Conservation (phyloP, 1,139 yeast genomes). For the Sugiyamaella novakii region DNA sequence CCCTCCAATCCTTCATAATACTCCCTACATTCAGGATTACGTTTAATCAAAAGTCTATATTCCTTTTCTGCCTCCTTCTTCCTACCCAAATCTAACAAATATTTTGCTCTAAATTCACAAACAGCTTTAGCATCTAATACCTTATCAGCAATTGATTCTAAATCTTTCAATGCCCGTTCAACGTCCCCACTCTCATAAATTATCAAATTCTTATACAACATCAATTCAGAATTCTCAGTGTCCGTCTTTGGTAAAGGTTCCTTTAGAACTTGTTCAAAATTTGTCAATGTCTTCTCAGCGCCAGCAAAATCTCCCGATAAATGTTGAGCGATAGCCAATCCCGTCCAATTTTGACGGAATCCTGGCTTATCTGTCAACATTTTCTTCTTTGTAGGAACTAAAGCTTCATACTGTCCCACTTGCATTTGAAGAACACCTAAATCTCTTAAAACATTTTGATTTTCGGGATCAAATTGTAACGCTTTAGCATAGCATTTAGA, state of each 20-base stretch:
- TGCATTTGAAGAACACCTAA: constrained; percentile 80
- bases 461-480: constrained; percentile 74
- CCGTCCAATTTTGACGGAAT: constrained; percentile 90
- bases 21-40: constrained; percentile 78
- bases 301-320: constrained; percentile 64
- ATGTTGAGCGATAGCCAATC: constrained; percentile 83
- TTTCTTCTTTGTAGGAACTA: constrained; percentile 64
- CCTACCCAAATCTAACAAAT: constrained; percentile 50
- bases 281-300: constrained; percentile 70
- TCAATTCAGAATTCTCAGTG: constrained; percentile 79
- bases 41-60: constrained; percentile 70
- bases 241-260: constrained; percentile 43
- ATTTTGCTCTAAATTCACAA: constrained; percentile 68
- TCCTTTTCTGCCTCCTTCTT: constrained; percentile 64
- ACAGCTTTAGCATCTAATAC: constrained; percentile 67
- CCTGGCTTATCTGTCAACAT: constrained; percentile 80
- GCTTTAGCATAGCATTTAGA: constrained; percentile 81
- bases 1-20: constrained; percentile 71
- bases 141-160: constrained; percentile 53
- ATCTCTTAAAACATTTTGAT: constrained; percentile 79
- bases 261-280: constrained; percentile 72
- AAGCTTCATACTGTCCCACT: constrained; percentile 66
- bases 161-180: constrained; percentile 61
- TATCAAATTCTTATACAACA: constrained; percentile 69
- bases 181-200: constrained; percentile 66